Conservation (phyloP, 495 filamentous ascomycete genomes). For the Lasiosphaeris hirsuta region DNA sequence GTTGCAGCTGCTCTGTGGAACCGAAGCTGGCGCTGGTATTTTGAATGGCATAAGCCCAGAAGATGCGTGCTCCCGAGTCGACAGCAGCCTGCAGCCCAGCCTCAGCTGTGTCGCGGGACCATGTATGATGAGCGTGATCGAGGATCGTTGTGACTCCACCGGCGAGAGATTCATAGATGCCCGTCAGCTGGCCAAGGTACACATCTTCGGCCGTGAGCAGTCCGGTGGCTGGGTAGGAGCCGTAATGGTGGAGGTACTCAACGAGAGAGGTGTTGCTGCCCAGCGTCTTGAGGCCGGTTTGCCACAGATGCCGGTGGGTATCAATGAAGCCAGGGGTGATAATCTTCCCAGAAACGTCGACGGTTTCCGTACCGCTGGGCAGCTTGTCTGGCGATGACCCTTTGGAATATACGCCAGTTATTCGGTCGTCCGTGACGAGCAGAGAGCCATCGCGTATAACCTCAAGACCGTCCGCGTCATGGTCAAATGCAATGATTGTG, state of each 20-base stretch:
- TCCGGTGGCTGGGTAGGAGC: constrained; percentile 17
- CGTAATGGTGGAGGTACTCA: constrained; percentile 31
- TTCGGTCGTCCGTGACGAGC: constrained; percentile 39
- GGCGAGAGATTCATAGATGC: constrained; percentile 39
- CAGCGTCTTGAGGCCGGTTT: constrained; percentile 41
- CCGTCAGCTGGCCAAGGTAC: constrained; percentile 41
- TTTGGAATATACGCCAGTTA: constrained; percentile 29
- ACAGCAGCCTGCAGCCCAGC: constrained; percentile 37
- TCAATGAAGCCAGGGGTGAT: constrained; percentile 50
- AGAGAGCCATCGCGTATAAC: constrained; percentile 40
- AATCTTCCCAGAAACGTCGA: constrained; percentile 46
- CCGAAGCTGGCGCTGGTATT: constrained; percentile 3
- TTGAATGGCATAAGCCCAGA: constrained; percentile 34
- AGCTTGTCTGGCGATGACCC: neutral
- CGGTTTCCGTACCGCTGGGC: constrained; percentile 23
- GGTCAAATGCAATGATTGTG: constrained; percentile 43
- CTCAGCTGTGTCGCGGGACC: constrained; percentile 22
- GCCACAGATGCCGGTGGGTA: constrained; percentile 52
- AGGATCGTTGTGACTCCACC: constrained; percentile 35
- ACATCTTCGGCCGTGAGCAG: constrained; percentile 32
- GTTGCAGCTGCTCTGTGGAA: constrained; percentile 30
- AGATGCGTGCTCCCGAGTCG: constrained; percentile 43
- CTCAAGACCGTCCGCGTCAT: constrained; percentile 29
- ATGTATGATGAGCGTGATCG: constrained; percentile 34
- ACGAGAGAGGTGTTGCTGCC: constrained; percentile 29